Conservation (phyloP, 2,329 filamentous ascomycete species). For the Ceratocystis smalleyi region DNA sequence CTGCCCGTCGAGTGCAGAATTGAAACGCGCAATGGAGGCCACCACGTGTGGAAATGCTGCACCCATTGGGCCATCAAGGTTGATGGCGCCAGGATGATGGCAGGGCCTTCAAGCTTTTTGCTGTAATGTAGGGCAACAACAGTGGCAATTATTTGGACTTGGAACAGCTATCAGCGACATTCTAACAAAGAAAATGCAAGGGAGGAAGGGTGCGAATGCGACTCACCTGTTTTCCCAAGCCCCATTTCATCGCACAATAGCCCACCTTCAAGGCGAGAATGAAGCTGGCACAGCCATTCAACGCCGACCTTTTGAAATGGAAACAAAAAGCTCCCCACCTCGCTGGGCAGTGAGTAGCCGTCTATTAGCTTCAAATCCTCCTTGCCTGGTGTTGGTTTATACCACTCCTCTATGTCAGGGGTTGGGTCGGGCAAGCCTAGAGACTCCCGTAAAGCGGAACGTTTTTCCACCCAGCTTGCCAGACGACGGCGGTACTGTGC, state of each 20-base stretch:
- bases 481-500: constrained; percentile 61
- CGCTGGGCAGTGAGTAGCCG: constrained; percentile 68
- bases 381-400: constrained; percentile 69
- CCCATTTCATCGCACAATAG: constrained; percentile 98
- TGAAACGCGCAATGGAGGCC: constrained; percentile 93
- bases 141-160: constrained; percentile 52
- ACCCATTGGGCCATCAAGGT: constrained; percentile 97
- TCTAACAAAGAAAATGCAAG: neutral
- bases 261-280: constrained; percentile 76
- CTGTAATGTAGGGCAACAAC: constrained; percentile 87
- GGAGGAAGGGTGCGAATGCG: neutral
- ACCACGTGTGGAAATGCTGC: constrained; percentile 96
- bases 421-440: constrained; percentile 24
- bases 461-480: constrained; percentile 48
- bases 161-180: constrained; percentile 7
- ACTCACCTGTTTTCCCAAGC: constrained; percentile 63
- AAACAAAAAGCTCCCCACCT: constrained; percentile 83
- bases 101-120: constrained; percentile 64
- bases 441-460: constrained; percentile 16
- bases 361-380: constrained; percentile 61
- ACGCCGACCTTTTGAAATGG: constrained; percentile 96
- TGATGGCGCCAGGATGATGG: constrained; percentile 83
- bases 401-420: constrained; percentile 50
- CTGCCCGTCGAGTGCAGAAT: constrained; percentile 92
- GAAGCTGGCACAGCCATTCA: constrained; percentile 88